Evolutionary conservation across 106 monocot genomes (phyloP), one percentile per base, ranked within the genome.

Genomic region (Dendrobium officinale): DNA sequence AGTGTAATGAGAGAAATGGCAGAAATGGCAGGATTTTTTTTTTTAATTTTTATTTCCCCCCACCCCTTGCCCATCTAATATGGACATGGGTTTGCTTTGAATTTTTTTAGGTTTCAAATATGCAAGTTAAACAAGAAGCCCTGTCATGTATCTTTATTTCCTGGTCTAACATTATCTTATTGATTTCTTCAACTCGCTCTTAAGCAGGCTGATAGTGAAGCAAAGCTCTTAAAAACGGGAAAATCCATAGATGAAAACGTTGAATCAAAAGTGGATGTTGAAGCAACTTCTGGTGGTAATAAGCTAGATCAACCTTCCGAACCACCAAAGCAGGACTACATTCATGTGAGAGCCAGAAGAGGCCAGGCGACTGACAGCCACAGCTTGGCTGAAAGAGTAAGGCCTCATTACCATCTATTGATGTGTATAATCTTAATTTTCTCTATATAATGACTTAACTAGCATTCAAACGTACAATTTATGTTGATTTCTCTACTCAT

Each of bases 301-400:
- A 74, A 74, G 43, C n/a, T 42, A 6, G 74, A 74, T 43, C 74
- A 74, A 74, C 41, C 74, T 74, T 44, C 43, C n/a, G 74, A 74
- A 19, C 74, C 43, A 44, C 74, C 74, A n/a, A 74, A 74, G 74
- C 74, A 20, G 43, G 44, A 74, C n/a, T 74, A 42, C 74, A 74
- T 74, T 70, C 95, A 93, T 79, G 95, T 93, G 22, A 89, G 95
- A 84, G 95, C 93, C 80, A 93, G 95, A 84, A 91, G 95, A 54
- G 95, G 95, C 45, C 95, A 96, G 88, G 95, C 95, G 18, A 96
- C 93, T 82, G 95, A 96, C 72, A 96, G 95, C 73, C 95, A 96
- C 58, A 96, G 95, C 88, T 92, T 96, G n/a, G 93, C 95, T 3
- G 95, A 95, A 83, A 88, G 92, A 86, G 95, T 95, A 88, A 89